Evolutionary conservation across 805 yeast genomes (phyloP).

Genomic region (Starmera dryadoides): DNA sequence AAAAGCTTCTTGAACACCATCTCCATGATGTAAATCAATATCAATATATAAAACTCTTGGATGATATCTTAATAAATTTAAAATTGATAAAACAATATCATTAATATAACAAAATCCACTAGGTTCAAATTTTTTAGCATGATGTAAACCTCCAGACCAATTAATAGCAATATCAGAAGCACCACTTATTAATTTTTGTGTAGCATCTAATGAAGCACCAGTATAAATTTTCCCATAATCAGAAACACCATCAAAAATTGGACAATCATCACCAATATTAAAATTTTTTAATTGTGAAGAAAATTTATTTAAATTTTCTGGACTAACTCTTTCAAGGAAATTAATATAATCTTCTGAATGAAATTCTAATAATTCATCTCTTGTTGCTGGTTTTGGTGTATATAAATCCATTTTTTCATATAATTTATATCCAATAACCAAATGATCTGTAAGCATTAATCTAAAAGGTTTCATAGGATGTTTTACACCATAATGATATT

Average conservation of each 20-base stretch:
- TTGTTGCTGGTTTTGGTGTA: conserved; percentile 75
- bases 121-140: conserved; percentile 92
- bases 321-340: conserved; percentile 69
- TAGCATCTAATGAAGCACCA: conserved; percentile 93
- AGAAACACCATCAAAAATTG: conserved; percentile 90
- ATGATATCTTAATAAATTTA: conserved; percentile 79
- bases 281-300: conserved; percentile 56
- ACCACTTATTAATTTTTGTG: conserved; percentile 76
- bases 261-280: conserved; percentile 92
- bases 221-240: conserved; percentile 85
- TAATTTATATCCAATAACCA: conserved; percentile 76
- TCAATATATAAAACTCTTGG: conserved; percentile 91
- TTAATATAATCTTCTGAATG: conserved; percentile 85
- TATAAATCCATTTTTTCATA: conserved; percentile 89
- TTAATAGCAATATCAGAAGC: conserved; percentile 92
- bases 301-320: conserved; percentile 56
- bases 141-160: conserved; percentile 96
- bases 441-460: conserved; percentile 86
- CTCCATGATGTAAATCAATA: conserved; percentile 95
- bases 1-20: conserved; percentile 97
- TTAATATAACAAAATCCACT: conserved; percentile 93
- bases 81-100: conserved; percentile 85
- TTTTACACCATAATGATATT: conserved; percentile 83
- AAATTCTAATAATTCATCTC: conserved; percentile 70
- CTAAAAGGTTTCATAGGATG: conserved; percentile 99